Base-by-base conservation (phyloP, 225 moss, liverwort and hornwort species). In the Anthoceros angustus region DNA sequence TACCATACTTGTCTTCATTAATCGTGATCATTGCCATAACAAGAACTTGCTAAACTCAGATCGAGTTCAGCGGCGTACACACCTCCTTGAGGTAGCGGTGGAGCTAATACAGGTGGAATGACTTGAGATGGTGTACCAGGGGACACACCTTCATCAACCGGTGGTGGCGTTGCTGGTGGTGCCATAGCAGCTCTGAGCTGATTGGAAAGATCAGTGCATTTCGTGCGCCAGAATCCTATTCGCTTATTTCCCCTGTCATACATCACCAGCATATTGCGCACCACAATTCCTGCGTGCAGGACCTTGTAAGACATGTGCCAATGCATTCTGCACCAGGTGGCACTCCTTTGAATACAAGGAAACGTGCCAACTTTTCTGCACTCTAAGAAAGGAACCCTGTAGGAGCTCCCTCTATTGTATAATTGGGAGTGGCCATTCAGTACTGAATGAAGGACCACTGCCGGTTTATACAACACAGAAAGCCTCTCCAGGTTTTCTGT, bases 201-300 rank as follows among this genome's bases (percentile, higher is more conserved):
- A 68, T 69, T 82, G 87, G 86, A 83, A 46, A 94, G 78, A 64
- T 94, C 75, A 66, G 83, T 82, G 72, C 94, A 94, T 68, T 90
- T 83, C n/a, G 94, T 94, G 71, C 83, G 83, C 71, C 88, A 86
- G 45, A 94, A 90, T 50, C 90, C 94, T 26, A 94, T 85, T 66
- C 77, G 80, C 42, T 86, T 79, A 65, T 83, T 82, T 39, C 62
- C 61, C 66, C 94, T 81, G 70, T 94, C 90, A 69, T 94, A 88
- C 40, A 81, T 88, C 65, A 94, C 90, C 45, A 94, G 94, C 77
- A 74, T 83, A 72, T 94, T 90, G 63, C 90, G 86, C 69, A 94
- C 87, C 69, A 94, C 82, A 73, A 94, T 90, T 74, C 87, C 88
- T 92, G 81, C 68, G 71, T 46, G 68, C 70, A 24, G 23, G 39